Base-by-base conservation (phyloP, 225 moss, liverwort and hornwort genomes). In the Polytrichum formosum region DNA sequence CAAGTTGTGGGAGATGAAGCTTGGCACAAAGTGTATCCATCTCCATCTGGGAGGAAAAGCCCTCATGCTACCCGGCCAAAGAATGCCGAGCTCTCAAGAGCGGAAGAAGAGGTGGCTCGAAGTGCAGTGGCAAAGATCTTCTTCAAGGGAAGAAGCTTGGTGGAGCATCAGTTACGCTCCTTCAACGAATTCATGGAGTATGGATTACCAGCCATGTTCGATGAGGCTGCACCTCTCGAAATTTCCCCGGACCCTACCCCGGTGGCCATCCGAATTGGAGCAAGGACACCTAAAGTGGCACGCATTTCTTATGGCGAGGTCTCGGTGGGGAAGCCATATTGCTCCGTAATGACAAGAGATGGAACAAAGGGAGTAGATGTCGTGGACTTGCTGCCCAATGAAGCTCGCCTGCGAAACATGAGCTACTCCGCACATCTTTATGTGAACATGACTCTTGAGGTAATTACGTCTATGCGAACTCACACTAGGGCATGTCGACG, bases 371-470 rank as follows among this genome's bases (percentile, higher is more conserved):
- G 46, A 46, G 13, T 46, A 46, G 75, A 78, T 55, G 22, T 84
- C 18, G 84, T 81, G 70, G 84, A 84, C 63, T 83, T 93, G 21
- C 80, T 93, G 65, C 93, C 93, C 7, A 78, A 86, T 30, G 93
- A 93, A 80, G 93, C 93, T 56, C 82, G 93, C 25, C 78, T 91
- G 53, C 76, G 93, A 67, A 90, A 86, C 54, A 84, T 93, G 68
- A 83, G 90, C 6, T 93, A 93, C 46, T 84, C 91, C 1, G 81
- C 90, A 27, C 73, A 84, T 58, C 76, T 93, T 54, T 90, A 82
- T 26, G 79, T 82, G 26, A 83, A 80, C 9, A 74, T 93, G 66
- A 90, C 75, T 10, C 73, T 93, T 28, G 84, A 90, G 91, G 93
- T 91, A 46, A 7, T 16, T 46, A 46, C 13, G 46, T 16, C 46